Base-by-base conservation (phyloP, 257 asterid species). In the Solanum bukasovii region DNA sequence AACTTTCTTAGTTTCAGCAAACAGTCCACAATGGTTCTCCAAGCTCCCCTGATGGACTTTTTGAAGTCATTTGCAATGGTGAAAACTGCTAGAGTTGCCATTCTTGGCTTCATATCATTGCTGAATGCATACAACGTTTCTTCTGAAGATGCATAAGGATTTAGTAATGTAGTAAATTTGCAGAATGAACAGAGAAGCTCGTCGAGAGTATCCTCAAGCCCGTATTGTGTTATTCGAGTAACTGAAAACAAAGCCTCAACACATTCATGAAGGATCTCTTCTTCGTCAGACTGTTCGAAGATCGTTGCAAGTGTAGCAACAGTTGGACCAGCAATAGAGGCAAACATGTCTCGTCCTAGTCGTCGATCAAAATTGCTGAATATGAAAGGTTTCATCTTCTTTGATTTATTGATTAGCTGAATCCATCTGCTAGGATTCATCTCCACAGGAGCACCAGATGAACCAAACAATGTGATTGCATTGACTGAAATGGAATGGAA, bases 21-120 rank as follows among this genome's bases (percentile, higher is more conserved):
- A 90, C 99, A 97, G 31, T 97, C 99, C 11, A 97, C 86, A 83
- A 97, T 94, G 71, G 95, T 95, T 88, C 98, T 95, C 99, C 99
- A 97, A n/a, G 95, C 98, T 5, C 98, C 98, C 88, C 93, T 84
- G 25, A 97, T 91, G 16, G 98, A 94, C 56, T 93, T 94, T 87
- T 94, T 97, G 92, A 97, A 97, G 25, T 93, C 90, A 70, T 97
- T 96, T 6, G 95, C 96, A 12, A 95, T 92, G 14, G 96, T 95
- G 92, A 97, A 97, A 88, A 97, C 95, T 3, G 99, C 98, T 7
- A 96, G 89, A 46, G 98, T 92, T 2, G 99, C 99, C 98, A 96
- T 94, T 89, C 93, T 94, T 2, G 98, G 99, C 91, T 96, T 97
- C 95, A 93, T 90, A 44, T 97, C 98, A 16, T 95, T 95, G 93